A percentile compares a stretch with the other conserved stretches of the same genome.
phyloP scores from a whole-genome alignment of 1,284 basidiomycete genomes.

The Schizophyllum commune region DNA sequence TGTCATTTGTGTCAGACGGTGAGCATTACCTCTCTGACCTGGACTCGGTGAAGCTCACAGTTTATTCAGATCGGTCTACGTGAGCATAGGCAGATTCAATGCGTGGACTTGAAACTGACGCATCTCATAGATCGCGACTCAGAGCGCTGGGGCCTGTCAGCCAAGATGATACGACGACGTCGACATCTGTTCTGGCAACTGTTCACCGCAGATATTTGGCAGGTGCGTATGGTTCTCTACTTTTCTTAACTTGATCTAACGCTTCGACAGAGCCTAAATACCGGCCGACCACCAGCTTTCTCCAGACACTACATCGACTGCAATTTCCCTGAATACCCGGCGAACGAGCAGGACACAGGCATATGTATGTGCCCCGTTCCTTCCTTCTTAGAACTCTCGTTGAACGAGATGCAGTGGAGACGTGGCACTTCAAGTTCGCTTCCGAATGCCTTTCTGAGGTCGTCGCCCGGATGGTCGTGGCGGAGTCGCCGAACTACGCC shows the following conservation, averaged over 20 bases:
- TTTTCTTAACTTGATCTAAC: neutral
- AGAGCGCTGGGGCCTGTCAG: slow-evolving; percentile 42
- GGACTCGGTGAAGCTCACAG: slow-evolving; percentile 8
- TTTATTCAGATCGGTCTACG: slow-evolving; percentile 46
- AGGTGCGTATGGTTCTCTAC: slow-evolving; percentile 21
- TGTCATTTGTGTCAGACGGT: slow-evolving; percentile 54
- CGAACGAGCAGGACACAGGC: slow-evolving; percentile 19
- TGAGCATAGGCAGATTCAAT: slow-evolving; percentile 25
- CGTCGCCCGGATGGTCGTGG: slow-evolving; percentile 51
- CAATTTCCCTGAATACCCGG: slow-evolving; percentile 36
- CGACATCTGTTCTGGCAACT: slow-evolving; percentile 54
- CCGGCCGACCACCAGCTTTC: slow-evolving; percentile 55
- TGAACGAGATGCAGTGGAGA: slow-evolving; percentile 32
- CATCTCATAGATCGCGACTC: slow-evolving; percentile 45
- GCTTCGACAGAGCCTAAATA: slow-evolving; percentile 41
- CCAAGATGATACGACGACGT: slow-evolving; percentile 44
- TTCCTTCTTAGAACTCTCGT: slow-evolving; percentile 2
- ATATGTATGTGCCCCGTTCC: slow-evolving; percentile 11
- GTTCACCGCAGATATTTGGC: slow-evolving; percentile 43
- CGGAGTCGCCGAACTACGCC: slow-evolving; percentile 54
- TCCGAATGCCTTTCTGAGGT: slow-evolving; percentile 60
- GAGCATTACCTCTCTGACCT: slow-evolving; percentile 20
- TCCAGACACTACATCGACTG: slow-evolving; percentile 52
- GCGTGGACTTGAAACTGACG: slow-evolving; percentile 6
- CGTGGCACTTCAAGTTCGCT: slow-evolving; percentile 58